Percentiles rank a stretch among this genome's conserved stretches.
Conservation (phyloP, 352 stramenopile species). For the Globisporangium acanthophoron region DNA sequence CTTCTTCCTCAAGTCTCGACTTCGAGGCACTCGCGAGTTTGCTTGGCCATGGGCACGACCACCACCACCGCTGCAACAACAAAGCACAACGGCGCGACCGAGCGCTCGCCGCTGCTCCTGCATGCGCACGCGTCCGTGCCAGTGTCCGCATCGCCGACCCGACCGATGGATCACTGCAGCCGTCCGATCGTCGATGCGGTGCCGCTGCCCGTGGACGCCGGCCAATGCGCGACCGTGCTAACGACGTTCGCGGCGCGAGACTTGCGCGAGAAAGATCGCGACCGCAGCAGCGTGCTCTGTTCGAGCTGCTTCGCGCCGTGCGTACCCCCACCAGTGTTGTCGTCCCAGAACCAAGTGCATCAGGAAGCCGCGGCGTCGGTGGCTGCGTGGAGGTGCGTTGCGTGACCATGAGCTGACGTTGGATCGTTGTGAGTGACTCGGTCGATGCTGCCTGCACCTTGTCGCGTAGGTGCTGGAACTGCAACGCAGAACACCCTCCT, state of each 20-base stretch:
- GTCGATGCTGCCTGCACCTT: neutral
- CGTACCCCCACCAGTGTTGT: neutral
- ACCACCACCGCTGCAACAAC: neutral
- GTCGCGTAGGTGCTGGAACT: slow-evolving; percentile 4
- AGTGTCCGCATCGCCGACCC: neutral
- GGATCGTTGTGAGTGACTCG: neutral
- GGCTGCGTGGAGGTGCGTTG: neutral
- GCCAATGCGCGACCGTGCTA: neutral
- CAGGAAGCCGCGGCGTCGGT: neutral
- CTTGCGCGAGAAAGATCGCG: slow-evolving; percentile 2
- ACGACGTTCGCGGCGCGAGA: slow-evolving; percentile 3
- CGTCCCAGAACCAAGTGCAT: neutral
- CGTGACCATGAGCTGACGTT: neutral
- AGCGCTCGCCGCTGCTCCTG: slow-evolving; percentile 9
- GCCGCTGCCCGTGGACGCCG: neutral
- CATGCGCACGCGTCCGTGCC: neutral
- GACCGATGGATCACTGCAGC: neutral
- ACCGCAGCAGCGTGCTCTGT: slow-evolving; percentile 3
- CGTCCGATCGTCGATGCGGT: slow-evolving; percentile 8
- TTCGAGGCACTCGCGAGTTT: neutral
- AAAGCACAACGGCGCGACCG: neutral
- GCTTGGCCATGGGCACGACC: neutral
- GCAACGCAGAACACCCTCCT: slow-evolving; percentile 5
- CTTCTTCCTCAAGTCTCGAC: too few relatives aligned
- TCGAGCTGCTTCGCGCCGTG: slow-evolving; percentile 6